Evolutionary conservation across 2,329 filamentous ascomycete species (phyloP), one percentile per base, ranked within the genome.

Genomic region (Corinectria fuckeliana): DNA sequence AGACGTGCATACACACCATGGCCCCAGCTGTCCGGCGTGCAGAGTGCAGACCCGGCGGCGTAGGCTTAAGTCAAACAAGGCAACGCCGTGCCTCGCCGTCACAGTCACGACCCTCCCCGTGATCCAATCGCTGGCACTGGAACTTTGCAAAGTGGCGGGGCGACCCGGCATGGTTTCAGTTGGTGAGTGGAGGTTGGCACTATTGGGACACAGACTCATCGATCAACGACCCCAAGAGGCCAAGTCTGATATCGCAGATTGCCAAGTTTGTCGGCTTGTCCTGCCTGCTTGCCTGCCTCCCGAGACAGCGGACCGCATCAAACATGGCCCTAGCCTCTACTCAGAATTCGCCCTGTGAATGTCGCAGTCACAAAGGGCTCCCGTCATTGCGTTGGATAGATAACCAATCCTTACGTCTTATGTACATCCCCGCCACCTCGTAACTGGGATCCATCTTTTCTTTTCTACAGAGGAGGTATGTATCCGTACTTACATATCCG

Each of bases 381-480:
- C 9, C 25, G 23, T 45, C n/a, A 26, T 20, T 45, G 26, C 25
- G 41, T 23, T 25, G 16, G 41, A 44, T 44, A 32, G 30, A 32
- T 4, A 7, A 25, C 8, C 34, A 32, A 9, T 30, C 38, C 25
- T 10, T 36, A 36, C 16, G 34, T 47, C 30, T 39, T 42, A 25
- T 21, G 16, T 38, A 25, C 21, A 21, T 38, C 26, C 23, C 20
- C 45, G 45, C 34, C 42, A 54, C 32, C 41, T 53, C 16, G 42
- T 45, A 45, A 45, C 20, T 11, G 16, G 28, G 42, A 42, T 47
- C 49, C 56, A 48, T 53, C 42, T 49, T 49, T 44, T 21, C 32
- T 23, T 44, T 38, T 41, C 42, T 32, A 42, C 39, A 21, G 26
- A 5, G 14, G 32, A 34, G 38, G 26, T 9, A 30, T 18, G 32